Evolutionary conservation across 2,329 filamentous ascomycete genomes (phyloP).

Genomic region (Teratosphaeria zuluensis): DNA sequence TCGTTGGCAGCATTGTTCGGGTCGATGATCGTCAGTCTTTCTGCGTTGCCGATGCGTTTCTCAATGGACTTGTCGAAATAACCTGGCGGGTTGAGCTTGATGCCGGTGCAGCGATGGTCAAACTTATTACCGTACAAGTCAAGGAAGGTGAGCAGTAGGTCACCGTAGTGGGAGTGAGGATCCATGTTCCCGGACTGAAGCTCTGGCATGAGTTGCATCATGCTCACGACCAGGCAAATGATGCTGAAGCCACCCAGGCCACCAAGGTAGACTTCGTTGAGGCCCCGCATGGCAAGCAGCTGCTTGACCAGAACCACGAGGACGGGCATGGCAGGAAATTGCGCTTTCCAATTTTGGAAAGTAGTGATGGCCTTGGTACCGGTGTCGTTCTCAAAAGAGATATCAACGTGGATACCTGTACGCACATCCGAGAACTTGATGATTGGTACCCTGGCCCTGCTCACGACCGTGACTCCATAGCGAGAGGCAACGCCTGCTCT

Average conservation of each 20-base stretch:
- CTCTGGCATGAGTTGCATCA: conserved; percentile 71
- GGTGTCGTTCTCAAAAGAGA: conserved; percentile 87
- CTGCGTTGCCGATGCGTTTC: conserved; percentile 41
- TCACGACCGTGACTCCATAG: conserved; percentile 57
- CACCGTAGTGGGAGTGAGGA: conserved; percentile 60
- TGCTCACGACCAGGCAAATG: conserved; percentile 84
- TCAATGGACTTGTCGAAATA: conserved; percentile 58
- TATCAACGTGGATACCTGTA: conserved; percentile 76
- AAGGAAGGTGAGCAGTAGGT: conserved; percentile 78
- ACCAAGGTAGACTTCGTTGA: conserved; percentile 86
- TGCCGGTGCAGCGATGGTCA: conserved; percentile 58
- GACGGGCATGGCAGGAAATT: conserved; percentile 76
- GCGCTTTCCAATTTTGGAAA: conserved; percentile 66
- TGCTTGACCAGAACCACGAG: conserved; percentile 88
- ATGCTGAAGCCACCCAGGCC: conserved; percentile 90
- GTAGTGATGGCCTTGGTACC: conserved; percentile 73
- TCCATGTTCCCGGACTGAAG: conserved; percentile 52
- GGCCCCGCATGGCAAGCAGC: conserved; percentile 73
- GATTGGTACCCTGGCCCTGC: conserved; percentile 73
- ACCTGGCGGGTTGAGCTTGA: conserved; percentile 63
- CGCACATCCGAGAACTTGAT: conserved; percentile 77
- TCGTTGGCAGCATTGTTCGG: conserved; percentile 81
- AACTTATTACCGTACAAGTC: conserved; percentile 82
- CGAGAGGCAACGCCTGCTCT: conserved; percentile 47
- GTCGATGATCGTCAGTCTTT: conserved; percentile 79